Evolutionary conservation across 78 protist genomes (phyloP).

Genomic region (Isochrysis galbana): DNA sequence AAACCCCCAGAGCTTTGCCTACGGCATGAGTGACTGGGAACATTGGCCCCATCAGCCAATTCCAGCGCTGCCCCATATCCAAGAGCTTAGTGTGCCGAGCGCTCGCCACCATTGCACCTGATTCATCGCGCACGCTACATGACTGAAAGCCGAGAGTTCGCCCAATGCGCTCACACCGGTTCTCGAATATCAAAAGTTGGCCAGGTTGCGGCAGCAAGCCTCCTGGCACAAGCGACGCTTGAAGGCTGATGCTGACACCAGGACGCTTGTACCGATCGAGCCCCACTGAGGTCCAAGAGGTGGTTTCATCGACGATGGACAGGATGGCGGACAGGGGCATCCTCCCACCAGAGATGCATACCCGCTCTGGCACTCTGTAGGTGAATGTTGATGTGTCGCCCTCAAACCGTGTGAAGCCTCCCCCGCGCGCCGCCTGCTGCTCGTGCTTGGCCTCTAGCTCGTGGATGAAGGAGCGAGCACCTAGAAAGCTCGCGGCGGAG

Average conservation of each 20-base stretch:
- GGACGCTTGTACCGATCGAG: neutral
- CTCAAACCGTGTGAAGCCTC: neutral
- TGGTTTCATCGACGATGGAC: neutral
- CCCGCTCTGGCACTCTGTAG: neutral
- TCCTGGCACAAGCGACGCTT: neutral
- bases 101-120: neutral
- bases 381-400: neutral
- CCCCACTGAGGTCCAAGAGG: neutral
- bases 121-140: neutral
- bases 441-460: neutral
- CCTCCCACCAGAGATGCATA: neutral
- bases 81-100: neutral
- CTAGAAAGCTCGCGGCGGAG: neutral
- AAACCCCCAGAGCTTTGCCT: no score
- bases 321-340: neutral
- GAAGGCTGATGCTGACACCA: neutral
- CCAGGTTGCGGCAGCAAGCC: neutral
- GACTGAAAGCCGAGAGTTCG: neutral
- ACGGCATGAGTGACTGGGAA: no score
- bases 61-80: neutral
- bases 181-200: neutral
- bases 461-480: neutral
- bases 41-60: neutral
- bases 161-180: neutral
- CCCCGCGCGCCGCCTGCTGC: neutral